A percentile compares a stretch with the other conserved stretches of the same genome.
Conservation (phyloP, 179 eudicot genomes). For the Silene vulgaris region DNA sequence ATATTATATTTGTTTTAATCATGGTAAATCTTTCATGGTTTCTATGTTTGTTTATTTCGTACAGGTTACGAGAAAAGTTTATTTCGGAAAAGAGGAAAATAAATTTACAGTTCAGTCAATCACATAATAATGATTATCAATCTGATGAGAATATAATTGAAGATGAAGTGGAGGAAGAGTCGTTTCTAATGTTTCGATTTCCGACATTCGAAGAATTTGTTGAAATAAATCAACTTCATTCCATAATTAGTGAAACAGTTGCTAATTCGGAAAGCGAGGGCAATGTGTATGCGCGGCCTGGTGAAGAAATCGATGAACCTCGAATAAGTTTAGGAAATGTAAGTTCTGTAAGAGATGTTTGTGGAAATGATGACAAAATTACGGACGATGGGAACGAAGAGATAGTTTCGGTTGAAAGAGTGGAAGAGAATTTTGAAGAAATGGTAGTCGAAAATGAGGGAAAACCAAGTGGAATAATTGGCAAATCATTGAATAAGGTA, state of each 20-base stretch:
- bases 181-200: constrained; percentile 53
- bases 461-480: not conserved
- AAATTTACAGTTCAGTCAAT: not conserved
- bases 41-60: not conserved
- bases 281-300: not conserved
- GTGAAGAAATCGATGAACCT: not conserved
- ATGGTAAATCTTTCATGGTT: not conserved
- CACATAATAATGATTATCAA: not conserved
- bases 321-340: not conserved
- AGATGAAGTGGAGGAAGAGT: constrained; percentile 26
- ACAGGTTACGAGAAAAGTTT: constrained; percentile 28
- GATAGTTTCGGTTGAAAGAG: not conserved
- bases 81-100: constrained; percentile 1
- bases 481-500: not conserved
- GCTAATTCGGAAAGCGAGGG: constrained; percentile 18
- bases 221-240: constrained; percentile 21
- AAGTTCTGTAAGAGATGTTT: not conserved
- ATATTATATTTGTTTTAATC: not conserved
- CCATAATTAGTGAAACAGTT: not conserved
- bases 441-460: constrained; percentile 12
- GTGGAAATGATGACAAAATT: too few relatives aligned
- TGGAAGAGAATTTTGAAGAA: not conserved
- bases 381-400: not conserved
- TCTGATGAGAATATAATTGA: not conserved
- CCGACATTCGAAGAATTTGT: constrained; percentile 63